phyloP scores from a whole-genome alignment of 1,139 yeast genomes.

The Scheffersomyces stambukii region DNA sequence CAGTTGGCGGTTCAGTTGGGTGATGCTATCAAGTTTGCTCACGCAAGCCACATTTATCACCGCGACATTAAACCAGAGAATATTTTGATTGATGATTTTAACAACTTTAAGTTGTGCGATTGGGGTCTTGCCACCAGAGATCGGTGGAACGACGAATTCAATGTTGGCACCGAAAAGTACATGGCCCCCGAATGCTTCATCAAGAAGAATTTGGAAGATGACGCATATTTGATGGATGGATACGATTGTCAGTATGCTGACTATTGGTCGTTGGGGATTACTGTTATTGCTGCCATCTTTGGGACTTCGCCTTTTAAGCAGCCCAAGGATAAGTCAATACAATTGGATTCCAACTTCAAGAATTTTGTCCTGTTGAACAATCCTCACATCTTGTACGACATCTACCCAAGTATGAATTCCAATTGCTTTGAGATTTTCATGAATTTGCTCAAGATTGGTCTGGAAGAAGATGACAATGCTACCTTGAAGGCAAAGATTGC shows the following conservation, averaged over 20 bases:
- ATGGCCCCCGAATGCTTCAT: constrained; percentile 51
- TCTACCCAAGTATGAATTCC: constrained; percentile 38
- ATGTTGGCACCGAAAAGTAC: constrained; percentile 54
- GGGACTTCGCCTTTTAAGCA: constrained; percentile 43
- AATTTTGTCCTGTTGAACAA: constrained; percentile 33
- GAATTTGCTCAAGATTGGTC: constrained; percentile 30
- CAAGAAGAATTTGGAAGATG: constrained; percentile 12
- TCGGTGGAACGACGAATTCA: constrained; percentile 36
- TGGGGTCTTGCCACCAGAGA: constrained; percentile 51
- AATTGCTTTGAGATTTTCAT: constrained; percentile 33
- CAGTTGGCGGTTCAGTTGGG: constrained; percentile 35
- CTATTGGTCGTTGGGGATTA: constrained; percentile 41
- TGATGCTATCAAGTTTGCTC: constrained; percentile 38
- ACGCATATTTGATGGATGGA: constrained; percentile 17
- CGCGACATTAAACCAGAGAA: constrained; percentile 57
- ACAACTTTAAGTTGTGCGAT: constrained; percentile 48
- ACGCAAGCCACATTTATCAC: constrained; percentile 43
- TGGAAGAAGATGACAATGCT: constrained; percentile 28
- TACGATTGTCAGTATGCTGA: constrained; percentile 35
- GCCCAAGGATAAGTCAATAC: constrained; percentile 14
- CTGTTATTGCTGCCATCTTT: constrained; percentile 45
- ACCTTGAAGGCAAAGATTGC: constrained; percentile 22
- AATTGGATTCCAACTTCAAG: constrained; percentile 34
- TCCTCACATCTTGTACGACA: constrained; percentile 34
- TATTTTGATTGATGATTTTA: constrained; percentile 36